Evolutionary conservation across 2,329 filamentous ascomycete species (phyloP), one percentile per base, ranked within the genome.

Genomic region (Boeremia exigua): DNA sequence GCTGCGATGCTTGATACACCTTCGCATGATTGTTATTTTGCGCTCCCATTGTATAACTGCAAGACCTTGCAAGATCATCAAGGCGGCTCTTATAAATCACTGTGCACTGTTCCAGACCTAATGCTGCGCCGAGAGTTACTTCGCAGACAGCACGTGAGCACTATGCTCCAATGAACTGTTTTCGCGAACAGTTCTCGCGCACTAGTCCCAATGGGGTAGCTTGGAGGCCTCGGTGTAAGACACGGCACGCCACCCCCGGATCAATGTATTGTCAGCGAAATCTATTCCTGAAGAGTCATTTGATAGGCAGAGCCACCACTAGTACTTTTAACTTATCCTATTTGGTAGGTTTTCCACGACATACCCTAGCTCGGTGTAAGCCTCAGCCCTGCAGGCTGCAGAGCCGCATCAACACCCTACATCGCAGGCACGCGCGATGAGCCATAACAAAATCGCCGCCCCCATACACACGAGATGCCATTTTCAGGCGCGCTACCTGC

Each of bases 321-420:
- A 37, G 30, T 6, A 17, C 7, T n/a, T 37, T 12, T n/a, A 10
- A n/a, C 14, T 17, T 7, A 4, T 19, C 3, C 44, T 38, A 36
- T 36, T 48, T 5, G 40, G 15, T 29, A 7, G n/a, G 15, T 30
- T 30, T 19, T 4, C 45, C 11, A 7, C 25, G 19, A 11, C 25
- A 25, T 37, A 45, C 45, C 51, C 45, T 39, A 19, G 29, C 52
- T 34, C 33, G n/a, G 37, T 50, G 47, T 50, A 30, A 37, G 39
- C 36, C 28, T 30, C 34, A 55, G 47, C 53, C 52, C 11, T 55
- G 29, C 42, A 37, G 36, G 40, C 42, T 40, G 30, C 30, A 42
- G 39, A 50, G 52, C 46, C 52, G 39, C 52, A 56, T 56, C 47
- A 50, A 42, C 47, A 56, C 53, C 53, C 36, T 56, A 42, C 23